Percentiles rank a stretch among this genome's conserved stretches.
Conservation (phyloP, 2,329 filamentous ascomycete species). For the Coniella vitis region DNA sequence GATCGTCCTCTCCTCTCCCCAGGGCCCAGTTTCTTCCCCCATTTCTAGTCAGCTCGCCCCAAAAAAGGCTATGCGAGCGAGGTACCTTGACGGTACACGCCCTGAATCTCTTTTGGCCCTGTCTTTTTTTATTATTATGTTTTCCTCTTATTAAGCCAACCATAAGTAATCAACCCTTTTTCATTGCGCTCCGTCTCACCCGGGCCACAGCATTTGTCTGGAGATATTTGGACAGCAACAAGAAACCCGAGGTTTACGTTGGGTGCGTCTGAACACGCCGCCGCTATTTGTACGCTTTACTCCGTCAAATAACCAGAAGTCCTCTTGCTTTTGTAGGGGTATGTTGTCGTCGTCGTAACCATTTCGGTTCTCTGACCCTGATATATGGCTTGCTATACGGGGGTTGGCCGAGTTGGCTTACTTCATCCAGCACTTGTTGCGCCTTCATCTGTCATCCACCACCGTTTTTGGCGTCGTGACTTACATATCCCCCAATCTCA, state of each 20-base stretch:
- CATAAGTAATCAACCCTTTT: constrained; percentile 6
- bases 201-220: neutral
- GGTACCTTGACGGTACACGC: neutral
- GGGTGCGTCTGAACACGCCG: too few relatives aligned
- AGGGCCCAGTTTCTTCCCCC: neutral
- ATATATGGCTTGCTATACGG: neutral
- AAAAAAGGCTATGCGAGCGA: too few relatives aligned
- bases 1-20: neutral
- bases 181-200: neutral
- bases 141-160: neutral
- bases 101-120: neutral
- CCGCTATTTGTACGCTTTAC: too few relatives aligned
- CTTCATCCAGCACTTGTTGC: constrained; percentile 13
- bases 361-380: neutral
- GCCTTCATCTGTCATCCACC: neutral
- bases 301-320: neutral
- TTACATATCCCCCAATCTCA: neutral
- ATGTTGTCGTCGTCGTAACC: too few relatives aligned
- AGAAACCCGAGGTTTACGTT: too few relatives aligned
- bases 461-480: too few relatives aligned
- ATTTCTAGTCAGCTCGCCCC: neutral
- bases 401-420: constrained; percentile 6
- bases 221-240: neutral
- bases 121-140: neutral
- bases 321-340: neutral